Base-by-base conservation (phyloP, 2,329 filamentous ascomycete species). In the Grosmannia penicillata region DNA sequence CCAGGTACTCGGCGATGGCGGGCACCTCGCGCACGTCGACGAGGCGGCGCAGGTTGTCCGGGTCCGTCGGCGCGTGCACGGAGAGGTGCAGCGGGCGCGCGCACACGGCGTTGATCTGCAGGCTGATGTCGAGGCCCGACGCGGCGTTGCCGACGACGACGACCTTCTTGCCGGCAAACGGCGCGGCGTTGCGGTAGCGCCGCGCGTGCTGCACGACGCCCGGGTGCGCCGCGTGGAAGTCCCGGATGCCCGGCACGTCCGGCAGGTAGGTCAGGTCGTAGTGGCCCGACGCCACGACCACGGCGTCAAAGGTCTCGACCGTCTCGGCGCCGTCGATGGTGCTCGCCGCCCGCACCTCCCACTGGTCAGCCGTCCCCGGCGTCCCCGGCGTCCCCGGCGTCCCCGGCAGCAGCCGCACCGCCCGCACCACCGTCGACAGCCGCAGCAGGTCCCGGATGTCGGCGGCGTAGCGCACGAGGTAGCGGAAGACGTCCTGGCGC, bases 121-220 rank as follows among this genome's bases (percentile, higher is more conserved):
- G 60, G 14, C 79, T 78, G 48, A 96, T 84, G 51, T 96, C 89
- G 14, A 85, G 60, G 0, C 85, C 89, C 0, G 84, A 93, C 0
- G 86, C 81, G 1, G 80, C 80, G 49, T 84, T 91, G 9, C 89
- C 89, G 0, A 95, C 75, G 0, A 95, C 69, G 6, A 95, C 57
- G 10, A 91, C 82, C 56, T 83, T 93, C 54, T 82, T 81, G 38
- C 62, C 66, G 1, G 54, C 52, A 49, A 78, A 94, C 0, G 61
- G 51, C 15, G 72, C 67, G 0, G 82, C 70, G 0, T 58, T 67
- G 29, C 86, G 76, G 53, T 86, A 96, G 41, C 75, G 74, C 54
- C 91, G 94, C 1, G 86, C 85, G 56, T 91, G 83, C 2, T 66
- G 68, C 31, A 89, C 72, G 4, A 68, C 52, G 0, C 63, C 66